Base-by-base conservation (phyloP, 2,329 filamentous ascomycete species). In the Mariannaea sp. region DNA sequence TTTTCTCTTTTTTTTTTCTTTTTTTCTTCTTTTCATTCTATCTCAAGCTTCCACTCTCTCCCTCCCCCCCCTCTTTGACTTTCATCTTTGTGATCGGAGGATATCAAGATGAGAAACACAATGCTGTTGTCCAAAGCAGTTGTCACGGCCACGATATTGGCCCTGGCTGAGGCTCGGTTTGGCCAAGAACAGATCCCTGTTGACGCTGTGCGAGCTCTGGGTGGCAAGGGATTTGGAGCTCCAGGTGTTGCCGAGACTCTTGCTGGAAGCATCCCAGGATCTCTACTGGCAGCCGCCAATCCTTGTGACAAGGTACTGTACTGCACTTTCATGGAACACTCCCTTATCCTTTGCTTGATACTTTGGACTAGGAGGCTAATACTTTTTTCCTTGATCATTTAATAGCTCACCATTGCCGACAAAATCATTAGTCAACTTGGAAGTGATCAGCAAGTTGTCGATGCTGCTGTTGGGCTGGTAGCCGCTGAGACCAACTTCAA, bases 401-500 rank as follows among this genome's bases (percentile, higher is more conserved):
- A n/a, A 42, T 50, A 84, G 79, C 83, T 89, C 60, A 71, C 71
- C 17, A 81, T 84, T 39, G 86, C 84, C 57, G 86, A 89, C 66
- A 68, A 84, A 64, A 86, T 89, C 66, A 77, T 88, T 56, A 65
- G 77, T 7, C 71, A 81, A 47, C 83, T 88, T 27, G 86, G 86
- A 47, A 79, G 73, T 39, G 82, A 83, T 60, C 71, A 77, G n/a
- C 73, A 78, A 56, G 84, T 85, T 59, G 75, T 89, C 53, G 76
- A 79, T 12, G 86, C 83, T 16, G 86, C 86, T 14, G 79, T 79
- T 53, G 80, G 79, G 13, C 77, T 88, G 30, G 85, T 88, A 12
- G 80, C 81, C 20, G 85, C 86, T 4, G 86, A 88, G 76, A 85
- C 87, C 72, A 89, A 89, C 79, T 87, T 87, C 75, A 89, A 89